Conservation (phyloP, 345 rosid species). For the Hibiscus tridactylites region DNA sequence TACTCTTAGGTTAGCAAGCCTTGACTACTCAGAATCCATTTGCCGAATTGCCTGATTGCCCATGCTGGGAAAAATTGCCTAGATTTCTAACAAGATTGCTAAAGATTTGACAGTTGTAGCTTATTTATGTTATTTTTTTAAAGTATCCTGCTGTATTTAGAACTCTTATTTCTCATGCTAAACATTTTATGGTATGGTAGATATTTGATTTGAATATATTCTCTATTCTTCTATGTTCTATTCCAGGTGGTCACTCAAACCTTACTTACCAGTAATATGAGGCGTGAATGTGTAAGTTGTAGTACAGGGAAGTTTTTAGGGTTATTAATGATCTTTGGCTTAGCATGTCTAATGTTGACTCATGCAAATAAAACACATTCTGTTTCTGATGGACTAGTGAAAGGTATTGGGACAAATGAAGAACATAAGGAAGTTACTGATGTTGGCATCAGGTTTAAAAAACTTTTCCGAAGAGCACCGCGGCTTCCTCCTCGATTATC, state of each 20-base stretch:
- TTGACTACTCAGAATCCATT: not conserved
- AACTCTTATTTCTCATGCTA: not conserved
- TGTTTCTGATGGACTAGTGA: slow-evolving; percentile 22
- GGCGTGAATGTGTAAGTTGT: slow-evolving; percentile 56
- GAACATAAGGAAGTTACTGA: slow-evolving; percentile 29
- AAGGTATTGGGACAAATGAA: slow-evolving; percentile 18
- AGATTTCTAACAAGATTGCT: not conserved
- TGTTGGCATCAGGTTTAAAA: slow-evolving; percentile 36
- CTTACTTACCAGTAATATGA: slow-evolving; percentile 39
- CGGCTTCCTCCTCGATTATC: slow-evolving; percentile 85
- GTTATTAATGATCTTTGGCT: slow-evolving; percentile 56
- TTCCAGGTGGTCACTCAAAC: slow-evolving; percentile 66
- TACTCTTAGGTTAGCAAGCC: not conserved
- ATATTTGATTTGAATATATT: slow-evolving; percentile 3
- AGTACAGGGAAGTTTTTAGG: slow-evolving; percentile 79
- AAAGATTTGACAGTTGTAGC: not conserved
- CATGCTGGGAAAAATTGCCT: not conserved
- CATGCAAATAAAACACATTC: slow-evolving; percentile 34
- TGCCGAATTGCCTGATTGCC: not conserved
- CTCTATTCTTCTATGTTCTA: slow-evolving; percentile 12
- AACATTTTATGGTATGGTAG: not conserved
- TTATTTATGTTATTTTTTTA: not conserved
- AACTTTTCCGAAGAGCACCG: slow-evolving; percentile 69
- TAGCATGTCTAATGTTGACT: slow-evolving; percentile 50
- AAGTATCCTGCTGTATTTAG: not conserved